Conservation (phyloP, 1,139 yeast genomes). For the Sugiyamaella sp. region DNA sequence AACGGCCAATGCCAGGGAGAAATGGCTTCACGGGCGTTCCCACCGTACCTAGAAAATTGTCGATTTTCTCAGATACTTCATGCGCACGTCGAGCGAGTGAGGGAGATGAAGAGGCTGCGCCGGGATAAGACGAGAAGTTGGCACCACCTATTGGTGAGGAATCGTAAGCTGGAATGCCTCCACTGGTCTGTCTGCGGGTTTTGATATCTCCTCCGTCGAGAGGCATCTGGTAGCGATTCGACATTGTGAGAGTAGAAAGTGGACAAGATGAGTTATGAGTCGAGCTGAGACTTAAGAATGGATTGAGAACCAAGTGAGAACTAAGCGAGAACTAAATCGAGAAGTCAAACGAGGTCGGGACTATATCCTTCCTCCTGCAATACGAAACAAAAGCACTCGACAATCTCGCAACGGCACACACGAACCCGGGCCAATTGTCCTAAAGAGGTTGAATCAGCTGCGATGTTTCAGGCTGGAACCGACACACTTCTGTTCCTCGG, state of each 20-base stretch:
- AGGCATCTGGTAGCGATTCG: constrained; percentile 16
- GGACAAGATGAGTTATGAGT: background rate
- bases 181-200: constrained; percentile 12
- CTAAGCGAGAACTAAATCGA: too few species aligned
- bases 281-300: too few species aligned
- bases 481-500: too few species aligned
- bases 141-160: background rate
- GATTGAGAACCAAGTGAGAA: background rate
- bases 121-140: constrained; percentile 17
- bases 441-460: background rate
- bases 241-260: constrained; percentile 4
- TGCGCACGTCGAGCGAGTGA: constrained; percentile 14
- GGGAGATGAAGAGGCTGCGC: constrained; percentile 6
- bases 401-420: background rate
- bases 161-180: constrained; percentile 1
- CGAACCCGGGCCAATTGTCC: background rate
- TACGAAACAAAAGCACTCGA: too few species aligned
- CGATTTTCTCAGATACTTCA: constrained; percentile 38
- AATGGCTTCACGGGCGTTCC: constrained; percentile 48
- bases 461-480: too few species aligned
- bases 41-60: constrained; percentile 40
- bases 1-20: constrained; percentile 81
- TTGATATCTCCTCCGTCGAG: constrained; percentile 17
- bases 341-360: too few species aligned
- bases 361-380: too few species aligned